Percentiles rank a stretch among this genome's conserved stretches.
phyloP scores from a whole-genome alignment of 768 basidiomycete species.

The Xerocomus brunneocitrinus region DNA sequence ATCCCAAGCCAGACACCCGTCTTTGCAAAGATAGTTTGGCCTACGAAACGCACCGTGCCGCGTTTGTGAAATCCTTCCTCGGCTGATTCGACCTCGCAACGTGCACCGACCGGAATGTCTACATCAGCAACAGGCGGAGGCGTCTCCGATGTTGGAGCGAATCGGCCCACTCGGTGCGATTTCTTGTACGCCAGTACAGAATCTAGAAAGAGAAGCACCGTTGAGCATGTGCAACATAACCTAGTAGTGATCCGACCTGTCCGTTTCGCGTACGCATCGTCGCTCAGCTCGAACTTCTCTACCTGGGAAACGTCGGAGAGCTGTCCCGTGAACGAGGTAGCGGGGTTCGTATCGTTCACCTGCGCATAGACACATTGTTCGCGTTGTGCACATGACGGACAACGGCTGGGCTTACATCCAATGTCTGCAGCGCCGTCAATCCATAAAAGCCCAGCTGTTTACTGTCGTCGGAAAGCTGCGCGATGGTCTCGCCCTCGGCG shows the following conservation, averaged over 20 bases:
- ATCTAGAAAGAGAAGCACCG: constrained; percentile 43
- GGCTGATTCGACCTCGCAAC: constrained; percentile 77
- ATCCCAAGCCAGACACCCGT: constrained; percentile 82
- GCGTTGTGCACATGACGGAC: background rate
- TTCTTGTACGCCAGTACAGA: constrained; percentile 89
- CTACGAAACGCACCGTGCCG: constrained; percentile 84
- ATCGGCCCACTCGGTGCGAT: constrained; percentile 82
- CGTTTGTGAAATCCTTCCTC: constrained; percentile 71
- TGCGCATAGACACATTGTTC: constrained; percentile 44
- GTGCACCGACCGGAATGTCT: constrained; percentile 61
- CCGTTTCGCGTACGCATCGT: constrained; percentile 75
- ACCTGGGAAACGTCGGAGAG: constrained; percentile 81
- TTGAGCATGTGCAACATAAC: background rate
- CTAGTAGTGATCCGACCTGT: constrained; percentile 48
- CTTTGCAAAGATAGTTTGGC: constrained; percentile 67
- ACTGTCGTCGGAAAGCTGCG: constrained; percentile 59
- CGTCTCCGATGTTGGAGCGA: constrained; percentile 53
- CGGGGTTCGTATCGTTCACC: constrained; percentile 64
- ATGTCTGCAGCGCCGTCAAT: constrained; percentile 68
- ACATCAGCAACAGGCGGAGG: constrained; percentile 27
- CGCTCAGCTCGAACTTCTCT: constrained; percentile 87
- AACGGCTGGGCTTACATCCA: constrained; percentile 55
- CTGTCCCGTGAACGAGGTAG: constrained; percentile 73
- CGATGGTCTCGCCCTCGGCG: constrained; percentile 49
- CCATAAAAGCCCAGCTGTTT: constrained; percentile 73